These are phyloP conservation scores for Hypoxylon sp. DNA, from an alignment of 2,329 filamentous ascomycete species.

Conservation along the genomic window DNA sequence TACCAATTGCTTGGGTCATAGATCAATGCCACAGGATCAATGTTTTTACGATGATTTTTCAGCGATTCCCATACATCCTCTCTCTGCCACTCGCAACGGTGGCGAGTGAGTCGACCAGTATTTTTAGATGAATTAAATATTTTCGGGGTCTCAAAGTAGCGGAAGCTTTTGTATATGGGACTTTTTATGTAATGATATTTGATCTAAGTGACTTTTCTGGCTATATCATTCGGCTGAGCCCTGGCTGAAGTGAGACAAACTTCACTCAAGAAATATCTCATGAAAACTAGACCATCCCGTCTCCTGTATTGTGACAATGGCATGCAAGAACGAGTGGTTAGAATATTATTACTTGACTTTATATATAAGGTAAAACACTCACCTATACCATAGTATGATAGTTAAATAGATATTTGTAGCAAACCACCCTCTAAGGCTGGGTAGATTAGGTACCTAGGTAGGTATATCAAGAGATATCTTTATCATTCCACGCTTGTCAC, in stretches of 20 bases:
- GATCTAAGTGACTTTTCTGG: neutral
- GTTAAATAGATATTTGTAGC: too few relatives aligned
- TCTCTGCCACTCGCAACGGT: conserved; percentile 29
- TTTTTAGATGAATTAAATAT: conserved; percentile 26
- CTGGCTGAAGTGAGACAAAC: neutral
- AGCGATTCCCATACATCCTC: conserved; percentile 20
- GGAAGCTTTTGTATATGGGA: conserved; percentile 3
- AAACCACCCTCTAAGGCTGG: too few relatives aligned
- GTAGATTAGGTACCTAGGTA: too few relatives aligned
- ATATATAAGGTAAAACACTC: too few relatives aligned
- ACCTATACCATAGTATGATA: too few relatives aligned
- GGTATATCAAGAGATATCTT: too few relatives aligned
- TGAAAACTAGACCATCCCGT: too few relatives aligned
- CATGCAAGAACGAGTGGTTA: too few relatives aligned
- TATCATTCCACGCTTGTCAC: too few relatives aligned
- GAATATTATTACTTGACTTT: too few relatives aligned
- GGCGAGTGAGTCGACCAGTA: conserved; percentile 27
- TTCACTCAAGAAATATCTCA: too few relatives aligned
- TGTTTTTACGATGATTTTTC: conserved; percentile 7
- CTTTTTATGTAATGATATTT: neutral
- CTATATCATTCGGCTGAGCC: neutral
- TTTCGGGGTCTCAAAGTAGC: conserved; percentile 13
- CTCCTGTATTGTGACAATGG: too few relatives aligned
- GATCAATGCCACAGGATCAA: conserved; percentile 7
- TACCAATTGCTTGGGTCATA: conserved; percentile 13